phyloP scores from a whole-genome alignment of 1,284 basidiomycete species.

The Pseudozyma sp. region DNA sequence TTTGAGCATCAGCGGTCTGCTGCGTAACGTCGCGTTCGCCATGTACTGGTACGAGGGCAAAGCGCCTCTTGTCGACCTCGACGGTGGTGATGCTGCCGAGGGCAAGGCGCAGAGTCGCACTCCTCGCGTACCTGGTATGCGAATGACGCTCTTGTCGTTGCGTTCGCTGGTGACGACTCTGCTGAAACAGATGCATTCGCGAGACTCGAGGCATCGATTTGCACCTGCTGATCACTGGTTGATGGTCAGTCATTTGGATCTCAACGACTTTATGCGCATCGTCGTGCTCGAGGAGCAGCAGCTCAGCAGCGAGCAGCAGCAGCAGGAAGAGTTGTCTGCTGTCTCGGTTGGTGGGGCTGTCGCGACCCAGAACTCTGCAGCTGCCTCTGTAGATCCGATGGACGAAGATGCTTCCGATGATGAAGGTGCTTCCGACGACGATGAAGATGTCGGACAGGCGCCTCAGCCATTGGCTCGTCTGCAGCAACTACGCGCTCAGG shows the following conservation, averaged over 20 bases:
- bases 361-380: background rate
- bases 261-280: constrained; percentile 87
- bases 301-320: constrained; percentile 41
- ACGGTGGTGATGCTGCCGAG: constrained; percentile 13
- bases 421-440: constrained; percentile 17
- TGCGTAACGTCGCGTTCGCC: constrained; percentile 82
- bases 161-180: constrained; percentile 55
- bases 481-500: constrained; percentile 29
- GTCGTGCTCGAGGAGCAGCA: constrained; percentile 74
- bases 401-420: constrained; percentile 11
- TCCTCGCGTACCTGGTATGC: constrained; percentile 52
- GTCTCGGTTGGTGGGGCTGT: background rate
- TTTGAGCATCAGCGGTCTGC: constrained; percentile 75
- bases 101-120: constrained; percentile 1
- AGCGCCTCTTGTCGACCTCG: constrained; percentile 37
- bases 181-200: constrained; percentile 64
- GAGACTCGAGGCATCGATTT: constrained; percentile 54
- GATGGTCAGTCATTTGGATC: constrained; percentile 77
- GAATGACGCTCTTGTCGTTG: constrained; percentile 49
- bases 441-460: constrained; percentile 17
- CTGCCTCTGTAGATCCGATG: background rate
- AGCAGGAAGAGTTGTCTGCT: constrained; percentile 1
- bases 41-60: constrained; percentile 79
- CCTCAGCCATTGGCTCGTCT: constrained; percentile 23
- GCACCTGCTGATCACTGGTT: constrained; percentile 80